These are phyloP conservation scores for Miscanthus lutarioriparius DNA, from an alignment of 176 grass and related monocot species.

Conservation along the genomic window DNA sequence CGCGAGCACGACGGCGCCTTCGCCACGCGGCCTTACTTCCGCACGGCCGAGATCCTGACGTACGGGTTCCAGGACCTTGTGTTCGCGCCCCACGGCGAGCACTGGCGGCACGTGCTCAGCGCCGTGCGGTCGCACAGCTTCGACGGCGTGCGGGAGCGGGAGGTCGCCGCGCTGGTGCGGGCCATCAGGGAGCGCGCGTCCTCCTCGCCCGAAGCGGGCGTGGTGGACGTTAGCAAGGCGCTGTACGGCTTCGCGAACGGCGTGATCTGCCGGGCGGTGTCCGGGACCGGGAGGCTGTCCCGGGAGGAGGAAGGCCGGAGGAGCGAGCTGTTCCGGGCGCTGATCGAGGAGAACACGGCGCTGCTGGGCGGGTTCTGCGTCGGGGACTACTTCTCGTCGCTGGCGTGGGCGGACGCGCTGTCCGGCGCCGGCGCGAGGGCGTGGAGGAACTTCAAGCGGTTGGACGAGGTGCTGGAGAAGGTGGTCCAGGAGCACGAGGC, in stretches of 20 bases:
- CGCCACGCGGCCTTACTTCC: conserved; percentile 60
- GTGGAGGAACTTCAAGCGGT: conserved; percentile 22
- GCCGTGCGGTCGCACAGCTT: conserved; percentile 6
- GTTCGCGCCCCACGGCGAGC: conserved; percentile 59
- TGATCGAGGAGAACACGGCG: conserved; percentile 55
- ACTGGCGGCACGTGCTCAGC: conserved; percentile 70
- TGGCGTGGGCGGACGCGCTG: conserved; percentile 38
- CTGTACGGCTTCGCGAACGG: conserved; percentile 49
- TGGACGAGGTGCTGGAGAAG: conserved; percentile 49
- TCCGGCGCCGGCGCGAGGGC: conserved; percentile 32
- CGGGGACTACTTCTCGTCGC: conserved; percentile 50
- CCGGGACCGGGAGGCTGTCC: conserved; percentile 28
- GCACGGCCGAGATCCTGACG: conserved; percentile 47
- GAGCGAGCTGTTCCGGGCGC: conserved; percentile 52
- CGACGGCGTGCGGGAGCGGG: conserved; percentile 24
- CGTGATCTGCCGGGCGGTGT: conserved; percentile 45
- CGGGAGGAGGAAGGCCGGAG: conserved; percentile 20
- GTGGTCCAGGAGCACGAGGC: conserved; percentile 33
- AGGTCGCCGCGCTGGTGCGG: conserved; percentile 31
- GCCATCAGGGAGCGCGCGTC: conserved; percentile 7
- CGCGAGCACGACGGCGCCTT: conserved; percentile 61
- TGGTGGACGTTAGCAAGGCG: conserved; percentile 50
- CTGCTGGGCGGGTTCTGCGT: conserved; percentile 55
- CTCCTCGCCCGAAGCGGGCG: not conserved
- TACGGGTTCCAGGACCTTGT: conserved; percentile 60